A percentile compares a stretch with the other conserved stretches of the same genome.
phyloP scores from a whole-genome alignment of 768 basidiomycete species.

The Boletus fagicola region DNA sequence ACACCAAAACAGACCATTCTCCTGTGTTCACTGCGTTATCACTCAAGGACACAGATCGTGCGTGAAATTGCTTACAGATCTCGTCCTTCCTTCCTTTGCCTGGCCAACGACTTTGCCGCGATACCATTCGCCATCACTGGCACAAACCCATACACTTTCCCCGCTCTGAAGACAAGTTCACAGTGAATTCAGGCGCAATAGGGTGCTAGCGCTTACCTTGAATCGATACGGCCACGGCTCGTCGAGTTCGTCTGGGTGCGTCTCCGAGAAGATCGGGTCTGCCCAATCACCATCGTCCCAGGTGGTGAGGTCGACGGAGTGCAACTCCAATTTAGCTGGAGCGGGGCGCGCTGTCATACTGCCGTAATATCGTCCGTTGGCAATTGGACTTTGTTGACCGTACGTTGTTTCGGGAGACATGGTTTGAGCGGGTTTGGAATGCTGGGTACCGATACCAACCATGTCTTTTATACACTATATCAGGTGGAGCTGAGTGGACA shows the following conservation, averaged over 20 bases:
- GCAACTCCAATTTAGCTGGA: slow-evolving; percentile 8
- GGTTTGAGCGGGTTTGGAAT: not conserved
- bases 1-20: slow-evolving; percentile 52
- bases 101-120: slow-evolving; percentile 47
- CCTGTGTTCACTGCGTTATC: slow-evolving; percentile 34
- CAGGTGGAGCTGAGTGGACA: slow-evolving; percentile 7
- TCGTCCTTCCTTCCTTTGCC: slow-evolving; percentile 44
- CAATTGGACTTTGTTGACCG: slow-evolving; percentile 3
- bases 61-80: slow-evolving; percentile 39
- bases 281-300: slow-evolving; percentile 29
- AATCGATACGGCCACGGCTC: slow-evolving; percentile 55
- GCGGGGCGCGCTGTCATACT: not conserved
- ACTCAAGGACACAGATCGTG: not conserved
- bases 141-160: slow-evolving; percentile 53
- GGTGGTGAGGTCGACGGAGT: slow-evolving; percentile 24
- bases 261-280: slow-evolving; percentile 19
- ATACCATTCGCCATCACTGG: slow-evolving; percentile 50
- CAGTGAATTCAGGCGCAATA: not conserved
- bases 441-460: not conserved
- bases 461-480: slow-evolving; percentile 13
- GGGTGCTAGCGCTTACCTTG: slow-evolving; percentile 26
- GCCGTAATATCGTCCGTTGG: not conserved
- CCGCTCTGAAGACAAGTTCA: slow-evolving; percentile 34
- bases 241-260: slow-evolving; percentile 42
- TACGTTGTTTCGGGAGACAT: slow-evolving; percentile 6